A percentile compares a stretch with the other conserved stretches of the same genome.
These are phyloP conservation scores for Tephrocybe sp. DNA, from an alignment of 768 basidiomycete genomes.

Conservation along the genomic window DNA sequence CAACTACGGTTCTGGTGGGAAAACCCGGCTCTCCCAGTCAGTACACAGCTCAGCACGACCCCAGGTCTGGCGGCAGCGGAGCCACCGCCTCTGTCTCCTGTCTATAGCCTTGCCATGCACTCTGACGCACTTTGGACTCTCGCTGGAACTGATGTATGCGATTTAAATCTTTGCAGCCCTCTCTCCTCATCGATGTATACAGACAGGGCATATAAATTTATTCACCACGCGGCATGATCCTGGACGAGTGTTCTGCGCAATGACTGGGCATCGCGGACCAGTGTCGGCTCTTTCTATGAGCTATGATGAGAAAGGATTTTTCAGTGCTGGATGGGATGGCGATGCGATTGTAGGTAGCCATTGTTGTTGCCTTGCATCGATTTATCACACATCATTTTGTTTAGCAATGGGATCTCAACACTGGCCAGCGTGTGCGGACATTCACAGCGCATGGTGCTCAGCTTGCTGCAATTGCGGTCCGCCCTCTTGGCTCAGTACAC, in stretches of 20 bases:
- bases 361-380: slow-evolving; percentile 7
- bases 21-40: slow-evolving; percentile 49
- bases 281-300: slow-evolving; percentile 84
- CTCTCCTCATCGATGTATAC: slow-evolving; percentile 14
- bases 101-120: slow-evolving; percentile 90
- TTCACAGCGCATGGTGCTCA: slow-evolving; percentile 86
- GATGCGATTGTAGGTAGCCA: slow-evolving; percentile 67
- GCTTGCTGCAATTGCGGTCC: slow-evolving; percentile 76
- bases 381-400: slow-evolving; percentile 5
- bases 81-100: slow-evolving; percentile 61
- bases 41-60: slow-evolving; percentile 24
- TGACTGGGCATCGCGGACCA: slow-evolving; percentile 76
- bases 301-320: slow-evolving; percentile 80
- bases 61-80: slow-evolving; percentile 35
- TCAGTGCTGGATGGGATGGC: slow-evolving; percentile 95
- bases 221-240: slow-evolving; percentile 93
- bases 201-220: slow-evolving; percentile 92
- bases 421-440: slow-evolving; percentile 72
- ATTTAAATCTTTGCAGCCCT: slow-evolving; percentile 9
- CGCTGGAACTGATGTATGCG: slow-evolving; percentile 79
- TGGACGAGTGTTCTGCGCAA: slow-evolving; percentile 70
- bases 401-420: slow-evolving; percentile 98
- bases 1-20: slow-evolving; percentile 92
- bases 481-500: slow-evolving; percentile 53
- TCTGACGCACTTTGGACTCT: slow-evolving; percentile 92